These are phyloP conservation scores for Gleditsia sinensis DNA, from an alignment of 306 rosid genomes.

Conservation along the genomic window DNA sequence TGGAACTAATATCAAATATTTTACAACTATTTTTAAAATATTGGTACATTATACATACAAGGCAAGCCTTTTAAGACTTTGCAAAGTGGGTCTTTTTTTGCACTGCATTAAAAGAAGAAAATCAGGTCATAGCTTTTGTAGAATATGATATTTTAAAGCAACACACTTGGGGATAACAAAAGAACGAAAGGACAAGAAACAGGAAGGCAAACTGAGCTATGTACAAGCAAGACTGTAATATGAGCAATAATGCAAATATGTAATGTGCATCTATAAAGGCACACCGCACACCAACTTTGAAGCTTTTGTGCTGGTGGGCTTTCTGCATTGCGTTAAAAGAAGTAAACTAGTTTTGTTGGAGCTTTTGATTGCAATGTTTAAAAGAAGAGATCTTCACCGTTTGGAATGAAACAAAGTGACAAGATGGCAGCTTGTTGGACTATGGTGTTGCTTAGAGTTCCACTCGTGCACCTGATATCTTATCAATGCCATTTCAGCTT, in stretches of 20 bases:
- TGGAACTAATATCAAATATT: too few species aligned
- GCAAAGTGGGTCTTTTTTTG: constrained; percentile 70
- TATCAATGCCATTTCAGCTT: constrained; percentile 23
- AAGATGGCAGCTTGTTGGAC: constrained; percentile 28
- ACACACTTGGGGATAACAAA: constrained; percentile 40
- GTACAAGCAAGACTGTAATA: constrained; percentile 19
- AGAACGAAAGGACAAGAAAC: constrained; percentile 42
- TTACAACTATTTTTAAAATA: too few species aligned
- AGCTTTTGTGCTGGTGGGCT: constrained; percentile 43
- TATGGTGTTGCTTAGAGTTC: constrained; percentile 25
- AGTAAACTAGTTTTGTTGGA: constrained; percentile 32
- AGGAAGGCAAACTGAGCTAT: constrained; percentile 40
- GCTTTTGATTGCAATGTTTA: constrained; percentile 24
- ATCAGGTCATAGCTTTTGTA: constrained; percentile 55
- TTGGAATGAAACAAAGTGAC: constrained; percentile 48
- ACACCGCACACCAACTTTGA: constrained; percentile 44
- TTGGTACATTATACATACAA: too few species aligned
- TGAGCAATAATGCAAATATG: constrained; percentile 37
- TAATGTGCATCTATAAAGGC: constrained; percentile 43
- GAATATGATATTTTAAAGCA: constrained; percentile 47
- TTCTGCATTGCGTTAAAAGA: constrained; percentile 51
- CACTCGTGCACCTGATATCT: constrained; percentile 47
- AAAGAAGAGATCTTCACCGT: constrained; percentile 38
- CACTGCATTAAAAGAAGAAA: constrained; percentile 79
- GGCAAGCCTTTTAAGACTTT: constrained; percentile 59